Evolutionary conservation across 345 rosid genomes (phyloP).

Genomic region (thale cress (Arabidopsis thaliana)): TAIR10.1 NC_003074.8:4339501-4340000

Average conservation of each 20-base stretch:
- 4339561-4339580: constrained; percentile 59
- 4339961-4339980: constrained; percentile 52
- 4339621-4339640: constrained; percentile 53
- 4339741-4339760: constrained; percentile 46
- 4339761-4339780: constrained; percentile 56
- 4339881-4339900: constrained; percentile 19
- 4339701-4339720: constrained; percentile 51
- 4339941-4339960: constrained; percentile 52
- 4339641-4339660: constrained; percentile 59
- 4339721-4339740: constrained; percentile 73
- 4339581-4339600: constrained; percentile 54
- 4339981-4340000: constrained; percentile 53
- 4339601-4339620: constrained; percentile 36
- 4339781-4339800: constrained; percentile 92
- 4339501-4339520: constrained; percentile 49
- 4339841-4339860: constrained; percentile 47
- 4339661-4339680: constrained; percentile 45
- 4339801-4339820: constrained; percentile 91
- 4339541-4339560: constrained; percentile 64
- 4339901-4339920: constrained; percentile 31
- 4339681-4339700: constrained; percentile 56
- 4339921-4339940: constrained; percentile 28
- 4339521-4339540: constrained; percentile 70
- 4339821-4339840: constrained; percentile 39
- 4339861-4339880: constrained; percentile 40